phyloP scores from a whole-genome alignment of 192 early-diverging fungal species.

The Entomortierella chlamydospora region DNA sequence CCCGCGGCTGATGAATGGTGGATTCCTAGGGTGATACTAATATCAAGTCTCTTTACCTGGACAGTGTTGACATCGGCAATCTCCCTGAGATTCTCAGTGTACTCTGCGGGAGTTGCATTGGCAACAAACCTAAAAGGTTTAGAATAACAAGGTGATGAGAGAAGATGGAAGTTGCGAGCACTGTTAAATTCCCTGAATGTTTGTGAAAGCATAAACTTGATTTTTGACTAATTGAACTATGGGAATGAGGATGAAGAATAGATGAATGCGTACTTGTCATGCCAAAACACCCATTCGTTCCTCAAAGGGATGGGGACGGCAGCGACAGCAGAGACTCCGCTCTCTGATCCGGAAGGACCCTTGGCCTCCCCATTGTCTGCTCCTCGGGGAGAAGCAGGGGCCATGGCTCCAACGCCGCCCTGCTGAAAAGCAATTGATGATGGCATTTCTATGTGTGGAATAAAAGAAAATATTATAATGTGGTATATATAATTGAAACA shows the following conservation, averaged over 20 bases:
- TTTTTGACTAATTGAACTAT: background rate
- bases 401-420: constrained; percentile 47
- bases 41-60: constrained; percentile 40
- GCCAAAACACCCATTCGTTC: constrained; percentile 58
- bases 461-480: background rate
- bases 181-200: no score
- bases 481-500: no score
- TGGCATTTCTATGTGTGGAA: constrained; percentile 27
- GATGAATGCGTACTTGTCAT: constrained; percentile 50
- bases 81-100: constrained; percentile 58
- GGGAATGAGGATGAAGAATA: background rate
- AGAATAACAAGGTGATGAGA: no score
- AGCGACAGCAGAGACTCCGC: constrained; percentile 23
- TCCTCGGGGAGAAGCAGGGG: constrained; percentile 45
- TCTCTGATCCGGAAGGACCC: constrained; percentile 30
- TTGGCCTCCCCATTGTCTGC: constrained; percentile 43
- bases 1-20: background rate
- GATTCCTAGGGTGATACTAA: background rate
- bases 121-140: constrained; percentile 49
- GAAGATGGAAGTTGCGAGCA: no score
- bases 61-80: constrained; percentile 61
- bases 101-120: constrained; percentile 60
- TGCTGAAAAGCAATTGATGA: constrained; percentile 53
- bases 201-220: no score
- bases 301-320: constrained; percentile 42